Evolutionary conservation across 2,329 filamentous ascomycete genomes (phyloP).

Genomic region (Gaeumannomyces tritici): DNA sequence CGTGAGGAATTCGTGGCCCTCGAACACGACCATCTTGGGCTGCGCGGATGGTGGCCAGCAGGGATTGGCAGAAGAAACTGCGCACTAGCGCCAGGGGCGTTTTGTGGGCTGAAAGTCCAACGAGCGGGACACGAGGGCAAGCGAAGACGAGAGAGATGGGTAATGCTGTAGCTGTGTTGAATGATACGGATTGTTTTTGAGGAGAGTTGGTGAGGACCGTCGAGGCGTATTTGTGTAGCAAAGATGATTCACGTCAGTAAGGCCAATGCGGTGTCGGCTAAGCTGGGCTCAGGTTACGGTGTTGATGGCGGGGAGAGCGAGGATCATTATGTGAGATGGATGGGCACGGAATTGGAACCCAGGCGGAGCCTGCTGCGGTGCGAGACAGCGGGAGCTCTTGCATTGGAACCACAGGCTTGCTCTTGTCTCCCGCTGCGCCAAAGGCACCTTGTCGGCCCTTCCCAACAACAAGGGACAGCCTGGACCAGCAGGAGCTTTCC

Average conservation of each 20-base stretch:
- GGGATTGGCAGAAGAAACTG: background rate
- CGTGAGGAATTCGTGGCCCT: conserved; percentile 77
- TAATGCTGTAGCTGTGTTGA: background rate
- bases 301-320: background rate
- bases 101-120: background rate
- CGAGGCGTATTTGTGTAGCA: background rate
- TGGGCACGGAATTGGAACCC: background rate
- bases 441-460: background rate
- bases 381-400: background rate
- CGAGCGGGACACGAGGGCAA: background rate
- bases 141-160: background rate
- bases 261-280: background rate
- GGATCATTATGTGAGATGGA: background rate
- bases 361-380: background rate
- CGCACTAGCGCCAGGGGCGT: background rate
- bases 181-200: background rate
- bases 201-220: background rate
- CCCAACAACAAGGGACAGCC: background rate
- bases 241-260: background rate
- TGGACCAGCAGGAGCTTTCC: background rate
- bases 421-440: no score
- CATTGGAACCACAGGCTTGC: no score
- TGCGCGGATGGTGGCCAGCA: background rate
- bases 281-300: background rate
- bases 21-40: conserved; percentile 72